Conservation (phyloP, 495 filamentous ascomycete genomes). For the Platismatia glauca region DNA sequence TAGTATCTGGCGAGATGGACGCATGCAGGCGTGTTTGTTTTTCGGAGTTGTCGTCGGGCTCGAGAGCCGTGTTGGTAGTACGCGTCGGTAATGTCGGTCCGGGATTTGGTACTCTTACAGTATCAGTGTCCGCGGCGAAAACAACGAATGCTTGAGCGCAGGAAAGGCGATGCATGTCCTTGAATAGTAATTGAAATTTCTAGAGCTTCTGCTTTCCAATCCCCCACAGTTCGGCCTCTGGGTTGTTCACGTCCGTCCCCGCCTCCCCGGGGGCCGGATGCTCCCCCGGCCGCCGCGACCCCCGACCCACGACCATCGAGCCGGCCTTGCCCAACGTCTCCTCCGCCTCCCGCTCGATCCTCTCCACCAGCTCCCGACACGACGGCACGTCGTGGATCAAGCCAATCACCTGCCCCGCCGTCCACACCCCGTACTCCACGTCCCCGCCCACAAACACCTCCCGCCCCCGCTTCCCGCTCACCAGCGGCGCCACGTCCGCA, state of each 20-base stretch:
- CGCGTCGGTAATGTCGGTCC: too few species aligned
- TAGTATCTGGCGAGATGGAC: too few species aligned
- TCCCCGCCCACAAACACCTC: slow-evolving; percentile 92
- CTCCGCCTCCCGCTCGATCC: slow-evolving; percentile 59
- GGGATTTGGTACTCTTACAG: too few species aligned
- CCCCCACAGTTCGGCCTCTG: slow-evolving; percentile 32
- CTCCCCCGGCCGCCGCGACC: background rate
- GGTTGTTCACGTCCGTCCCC: slow-evolving; percentile 27
- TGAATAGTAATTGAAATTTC: too few species aligned
- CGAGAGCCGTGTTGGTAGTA: too few species aligned
- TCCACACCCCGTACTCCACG: slow-evolving; percentile 81
- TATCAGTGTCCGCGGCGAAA: too few species aligned
- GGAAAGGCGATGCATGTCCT: background rate
- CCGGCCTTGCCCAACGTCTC: slow-evolving; percentile 27
- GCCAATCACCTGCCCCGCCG: slow-evolving; percentile 62
- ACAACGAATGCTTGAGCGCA: background rate
- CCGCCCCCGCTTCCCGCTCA: slow-evolving; percentile 84
- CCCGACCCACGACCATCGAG: slow-evolving; percentile 2
- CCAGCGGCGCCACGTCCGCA: slow-evolving; percentile 76
- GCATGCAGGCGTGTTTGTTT: too few species aligned
- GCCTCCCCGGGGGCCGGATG: slow-evolving; percentile 14
- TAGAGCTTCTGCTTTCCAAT: slow-evolving; percentile 27
- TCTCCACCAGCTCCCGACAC: slow-evolving; percentile 45
- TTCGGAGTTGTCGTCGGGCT: too few species aligned
- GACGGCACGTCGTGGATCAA: slow-evolving; percentile 63